Percentiles rank a stretch among this genome's conserved stretches.
These are phyloP conservation scores for Yamadazyma ubonensis DNA, from an alignment of 805 yeast species.

Conservation along the genomic window DNA sequence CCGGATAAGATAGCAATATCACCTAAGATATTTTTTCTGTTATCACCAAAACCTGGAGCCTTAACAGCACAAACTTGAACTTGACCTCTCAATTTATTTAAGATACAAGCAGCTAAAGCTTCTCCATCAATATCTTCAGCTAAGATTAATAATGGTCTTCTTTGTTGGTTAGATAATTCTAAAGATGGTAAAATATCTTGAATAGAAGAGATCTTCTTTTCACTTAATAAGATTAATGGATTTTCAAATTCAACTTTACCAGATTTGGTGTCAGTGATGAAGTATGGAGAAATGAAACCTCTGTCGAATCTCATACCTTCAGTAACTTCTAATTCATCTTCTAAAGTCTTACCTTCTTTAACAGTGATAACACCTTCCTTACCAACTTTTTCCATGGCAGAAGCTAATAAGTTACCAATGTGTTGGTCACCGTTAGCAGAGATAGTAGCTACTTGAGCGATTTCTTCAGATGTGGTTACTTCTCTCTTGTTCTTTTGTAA, in stretches of 20 bases:
- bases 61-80: conserved; percentile 96
- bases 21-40: conserved; percentile 93
- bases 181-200: conserved; percentile 91
- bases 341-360: conserved; percentile 95
- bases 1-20: conserved; percentile 95
- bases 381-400: conserved; percentile 98
- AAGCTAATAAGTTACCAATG: conserved; percentile 86
- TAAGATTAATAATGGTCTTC: conserved; percentile 89
- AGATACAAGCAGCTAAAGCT: conserved; percentile 95
- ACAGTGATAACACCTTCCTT: conserved; percentile 98
- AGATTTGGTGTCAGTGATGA: conserved; percentile 86
- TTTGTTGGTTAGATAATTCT: conserved; percentile 86
- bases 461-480: conserved; percentile 90
- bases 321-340: conserved; percentile 88
- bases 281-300: conserved; percentile 95
- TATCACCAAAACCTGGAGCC: conserved; percentile 99
- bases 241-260: conserved; percentile 95
- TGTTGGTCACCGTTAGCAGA: conserved; percentile 95
- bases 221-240: conserved; percentile 80
- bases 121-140: conserved; percentile 98
- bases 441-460: conserved; percentile 97
- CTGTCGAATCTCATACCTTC: conserved; percentile 99
- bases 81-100: conserved; percentile 97
- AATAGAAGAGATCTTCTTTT: conserved; percentile 87
- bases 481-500: conserved; percentile 85